Base-by-base conservation (phyloP, 495 filamentous ascomycete genomes). In the Bacidia rubella region DNA sequence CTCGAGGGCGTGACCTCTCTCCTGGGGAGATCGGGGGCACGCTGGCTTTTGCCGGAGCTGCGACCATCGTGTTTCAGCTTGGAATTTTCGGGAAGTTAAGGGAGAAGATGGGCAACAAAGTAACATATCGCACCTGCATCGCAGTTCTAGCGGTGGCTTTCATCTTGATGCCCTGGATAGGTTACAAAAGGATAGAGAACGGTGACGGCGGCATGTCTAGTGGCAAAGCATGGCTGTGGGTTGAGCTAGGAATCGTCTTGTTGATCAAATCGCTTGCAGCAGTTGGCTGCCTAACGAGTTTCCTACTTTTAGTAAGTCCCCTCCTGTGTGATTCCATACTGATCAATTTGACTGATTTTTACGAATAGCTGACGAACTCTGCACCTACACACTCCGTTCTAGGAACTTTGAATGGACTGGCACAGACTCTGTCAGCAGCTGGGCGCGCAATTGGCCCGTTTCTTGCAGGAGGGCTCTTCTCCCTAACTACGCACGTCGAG, bases 361-460 rank as follows among this genome's bases (percentile, higher is more conserved):
- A 21, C 11, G 51, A 9, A 5, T 38, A 93, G 87, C 83, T 98
- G 58, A 98, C 90, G 22, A 98, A 98, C 61, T 88, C 86, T 1
- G 86, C 87, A 1, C 87, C 86, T 0, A 86, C 88, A 29, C 77
- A 94, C 63, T 81, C 83, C 19, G 87, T 87, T 2, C 74, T 98
- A 0, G 92, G 92, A 11, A 90, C 85, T 1, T 70, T 98, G 25
- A 95, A 97, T 56, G 92, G 92, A 25, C 80, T 98, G 19, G 92
- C 92, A 2, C 92, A 98, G 66, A 93, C 88, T 0, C 78, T 98
- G 2, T 92, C 87, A 7, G 92, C 93, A 0, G 90, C 85, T 1
- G 92, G 92, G 21, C 79, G 92, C 46, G 87, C 90, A 26, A 74
- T 86, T 0, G 93, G 92, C 0, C 92, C 92, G 0, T 89, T 97